These are phyloP conservation scores for Pestalotiopsis sp. DNA, from an alignment of 2,329 filamentous ascomycete species.

Conservation along the genomic window DNA sequence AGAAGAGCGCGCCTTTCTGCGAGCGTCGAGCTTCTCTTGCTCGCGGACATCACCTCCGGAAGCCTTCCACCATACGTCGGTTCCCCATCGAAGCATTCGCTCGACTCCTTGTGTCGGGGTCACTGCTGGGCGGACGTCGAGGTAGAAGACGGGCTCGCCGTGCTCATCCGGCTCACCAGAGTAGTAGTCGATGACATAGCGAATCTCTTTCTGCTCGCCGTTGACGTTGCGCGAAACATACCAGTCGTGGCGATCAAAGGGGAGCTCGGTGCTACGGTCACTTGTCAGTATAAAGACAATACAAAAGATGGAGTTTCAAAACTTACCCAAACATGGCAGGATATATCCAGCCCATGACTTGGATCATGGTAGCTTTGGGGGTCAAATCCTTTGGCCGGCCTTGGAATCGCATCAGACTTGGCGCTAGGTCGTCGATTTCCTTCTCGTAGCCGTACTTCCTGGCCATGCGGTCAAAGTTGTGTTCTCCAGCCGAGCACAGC, in stretches of 20 bases:
- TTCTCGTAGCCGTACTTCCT: conserved; percentile 50
- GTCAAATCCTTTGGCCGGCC: conserved; percentile 88
- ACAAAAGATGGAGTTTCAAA: too few species aligned
- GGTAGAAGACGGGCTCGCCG: conserved; percentile 92
- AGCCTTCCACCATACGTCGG: conserved; percentile 91
- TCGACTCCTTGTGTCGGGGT: conserved; percentile 81
- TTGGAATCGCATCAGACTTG: conserved; percentile 83
- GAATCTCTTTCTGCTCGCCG: conserved; percentile 73
- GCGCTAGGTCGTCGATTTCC: conserved; percentile 59
- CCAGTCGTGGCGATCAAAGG: conserved; percentile 98
- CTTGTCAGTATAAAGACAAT: too few species aligned
- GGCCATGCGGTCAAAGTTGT: conserved; percentile 49
- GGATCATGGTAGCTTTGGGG: conserved; percentile 85
- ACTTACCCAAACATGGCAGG: conserved; percentile 77
- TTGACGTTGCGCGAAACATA: conserved; percentile 76
- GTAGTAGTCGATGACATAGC: conserved; percentile 98
- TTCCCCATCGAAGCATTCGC: conserved; percentile 81
- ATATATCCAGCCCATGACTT: conserved; percentile 77
- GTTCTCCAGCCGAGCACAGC: conserved; percentile 74
- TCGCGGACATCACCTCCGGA: conserved; percentile 70
- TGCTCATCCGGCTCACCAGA: conserved; percentile 78
- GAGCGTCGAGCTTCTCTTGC: conserved; percentile 27
- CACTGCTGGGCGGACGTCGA: conserved; percentile 90
- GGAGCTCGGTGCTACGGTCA: conserved; percentile 68
- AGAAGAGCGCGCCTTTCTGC: not conserved